Percentiles rank a stretch among this genome's conserved stretches.
Conservation (phyloP, 768 basidiomycete genomes). For the Boletellus ananas region DNA sequence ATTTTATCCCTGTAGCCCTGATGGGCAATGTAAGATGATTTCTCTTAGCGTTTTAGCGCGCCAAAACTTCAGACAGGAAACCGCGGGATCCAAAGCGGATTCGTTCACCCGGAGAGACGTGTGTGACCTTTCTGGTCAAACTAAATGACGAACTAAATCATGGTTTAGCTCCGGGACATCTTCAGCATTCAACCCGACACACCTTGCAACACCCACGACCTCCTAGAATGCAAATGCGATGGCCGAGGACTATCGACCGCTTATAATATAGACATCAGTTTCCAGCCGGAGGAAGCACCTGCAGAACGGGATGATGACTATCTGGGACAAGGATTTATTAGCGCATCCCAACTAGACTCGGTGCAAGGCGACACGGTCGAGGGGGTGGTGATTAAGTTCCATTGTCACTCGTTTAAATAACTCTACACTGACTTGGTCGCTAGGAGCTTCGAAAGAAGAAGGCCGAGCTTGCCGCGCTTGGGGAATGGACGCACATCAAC, state of each 20-base stretch:
- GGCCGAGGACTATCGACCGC: conserved; percentile 9
- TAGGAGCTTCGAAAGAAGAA: conserved; percentile 70
- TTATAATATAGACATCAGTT: not conserved
- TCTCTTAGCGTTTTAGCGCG: not conserved
- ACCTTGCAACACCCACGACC: conserved; percentile 87
- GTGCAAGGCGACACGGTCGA: conserved; percentile 45
- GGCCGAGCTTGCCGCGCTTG: conserved; percentile 63
- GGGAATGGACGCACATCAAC: conserved; percentile 84
- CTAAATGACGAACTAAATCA: conserved; percentile 1
- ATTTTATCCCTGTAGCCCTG: conserved; percentile 44
- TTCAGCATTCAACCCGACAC: conserved; percentile 83
- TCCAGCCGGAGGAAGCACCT: conserved; percentile 25
- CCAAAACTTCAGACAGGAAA: conserved; percentile 30
- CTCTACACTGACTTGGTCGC: not conserved
- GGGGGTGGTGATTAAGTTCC: conserved; percentile 42
- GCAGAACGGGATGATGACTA: conserved; percentile 28
- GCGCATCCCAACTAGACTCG: conserved; percentile 58
- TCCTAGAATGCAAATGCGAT: conserved; percentile 77
- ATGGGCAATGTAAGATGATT: conserved; percentile 57
- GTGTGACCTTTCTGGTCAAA: conserved; percentile 20
- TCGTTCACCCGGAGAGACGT: conserved; percentile 88
- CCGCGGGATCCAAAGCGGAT: conserved; percentile 65
- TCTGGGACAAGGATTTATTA: conserved; percentile 50
- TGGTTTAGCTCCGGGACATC: conserved; percentile 76
- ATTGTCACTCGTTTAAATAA: not conserved